Base-by-base conservation (phyloP, 2,329 filamentous ascomycete species). In the Alternaria sp. region DNA sequence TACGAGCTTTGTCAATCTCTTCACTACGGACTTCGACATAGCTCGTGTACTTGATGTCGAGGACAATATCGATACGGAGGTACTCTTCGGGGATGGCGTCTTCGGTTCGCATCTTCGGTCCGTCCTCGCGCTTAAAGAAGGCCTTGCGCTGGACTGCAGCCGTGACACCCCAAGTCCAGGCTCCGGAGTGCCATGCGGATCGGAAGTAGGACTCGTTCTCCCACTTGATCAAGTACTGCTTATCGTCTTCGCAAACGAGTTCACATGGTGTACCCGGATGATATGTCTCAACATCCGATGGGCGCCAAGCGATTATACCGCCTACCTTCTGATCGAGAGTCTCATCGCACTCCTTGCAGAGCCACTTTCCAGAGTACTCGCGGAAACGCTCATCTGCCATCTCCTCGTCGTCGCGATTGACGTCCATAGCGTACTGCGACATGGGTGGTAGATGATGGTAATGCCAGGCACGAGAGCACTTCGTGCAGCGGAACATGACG, bases 161-260 rank as follows among this genome's bases (percentile, higher is more conserved):
- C 15, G 88, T 87, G 10, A 91, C 85, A 6, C 93, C 93, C 84
- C 88, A 95, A 1, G 97, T 86, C 96, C 96, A 99, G 15, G 91
- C 86, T 12, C 95, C 96, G 10, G 93, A 89, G 85, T 93, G 91
- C 96, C 96, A 99, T 7, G 84, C 85, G 57, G 92, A 93, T 67
- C 92, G 90, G 66, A 90, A 91, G 73, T 97, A 96, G 0, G 95
- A 97, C 59, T 88, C 85, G 0, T 85, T 84, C 47, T 91, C 89
- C 93, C 94, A 98, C 76, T 96, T 97, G 71, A 99, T 82, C 3
- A 99, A 86, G 73, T 98, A 99, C 70, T 97, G 93, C 68, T 94
- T 94, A n/a, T 91, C 85, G 58, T 93, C 91, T 73, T 96, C 91
- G 11, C 81, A 79, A n/a, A 92, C 81, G 57, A 87, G 81, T 26